Evolutionary conservation across 2,329 filamentous ascomycete species (phyloP), one percentile per base, ranked within the genome.

Genomic region (Akanthomyces muscarius): DNA sequence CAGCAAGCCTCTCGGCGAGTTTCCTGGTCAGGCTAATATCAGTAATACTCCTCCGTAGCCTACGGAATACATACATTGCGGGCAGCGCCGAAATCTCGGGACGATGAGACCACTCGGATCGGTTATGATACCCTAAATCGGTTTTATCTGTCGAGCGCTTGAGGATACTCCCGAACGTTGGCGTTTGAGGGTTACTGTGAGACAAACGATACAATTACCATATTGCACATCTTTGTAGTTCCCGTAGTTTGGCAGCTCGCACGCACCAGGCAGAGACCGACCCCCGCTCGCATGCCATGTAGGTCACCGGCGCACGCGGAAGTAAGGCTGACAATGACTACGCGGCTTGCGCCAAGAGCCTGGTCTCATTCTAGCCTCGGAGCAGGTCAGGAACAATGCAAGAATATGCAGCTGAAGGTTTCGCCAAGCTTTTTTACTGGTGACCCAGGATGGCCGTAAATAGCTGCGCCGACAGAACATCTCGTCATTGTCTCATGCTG

Each of bases 281-380:
- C 58, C 44, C 18, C 38, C 25, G n/a, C 55, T 48, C 28, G 50
- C 50, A 61, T 61, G 50, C 18, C n/a, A 36, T 47, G 14, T n/a
- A 47, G 18, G 30, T 61, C 58, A 61, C 58, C 45, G 28, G 58
- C 48, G 25, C 48, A 28, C 50, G 8, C 38, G 16, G 8, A 48
- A 48, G 44, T n/a, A 21, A 23, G 45, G 21, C 18, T 21, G 45
- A 18, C 21, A 50, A 48, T 18, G 21, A 50, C 28, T 36, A 18
- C 28, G 30, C 18, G 33, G 53, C 23, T 44, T 18, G 16, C 21
- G 45, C 45, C 23, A 33, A 45, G 42, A 56, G 21, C 23, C 16
- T 8, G 23, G 33, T 18, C 21, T 13, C 11, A 8, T 59, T n/a
- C 7, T 16, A 21, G 10, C 10, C 21, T 41, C 21, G 42, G 11